phyloP scores from a whole-genome alignment of 495 filamentous ascomycete genomes.

The Ascodesmis nigricans region DNA sequence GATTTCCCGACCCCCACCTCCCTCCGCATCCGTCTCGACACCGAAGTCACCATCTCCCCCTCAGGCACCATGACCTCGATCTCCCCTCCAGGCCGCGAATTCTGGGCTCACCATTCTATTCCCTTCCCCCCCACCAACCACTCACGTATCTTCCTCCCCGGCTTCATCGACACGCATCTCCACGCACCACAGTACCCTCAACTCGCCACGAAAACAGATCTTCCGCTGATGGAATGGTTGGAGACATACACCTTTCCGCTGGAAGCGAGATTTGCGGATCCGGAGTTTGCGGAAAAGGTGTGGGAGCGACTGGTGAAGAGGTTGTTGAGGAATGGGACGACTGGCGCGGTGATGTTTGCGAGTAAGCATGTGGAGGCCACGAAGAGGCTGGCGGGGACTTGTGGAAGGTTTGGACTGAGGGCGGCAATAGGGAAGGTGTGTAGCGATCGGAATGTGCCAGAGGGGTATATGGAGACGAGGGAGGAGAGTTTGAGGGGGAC shows the following conservation, averaged over 20 bases:
- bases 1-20: constrained; percentile 10
- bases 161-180: neutral
- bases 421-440: constrained; percentile 45
- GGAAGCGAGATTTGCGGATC: constrained; percentile 35
- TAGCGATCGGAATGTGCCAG: constrained; percentile 39
- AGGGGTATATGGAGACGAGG: constrained; percentile 34
- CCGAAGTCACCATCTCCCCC: constrained; percentile 4
- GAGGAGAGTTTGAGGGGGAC: constrained; percentile 31
- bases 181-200: constrained; percentile 13
- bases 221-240: constrained; percentile 18
- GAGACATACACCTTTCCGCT: constrained; percentile 34
- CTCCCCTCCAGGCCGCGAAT: too few species aligned
- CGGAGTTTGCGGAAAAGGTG: constrained; percentile 29
- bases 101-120: too few species aligned
- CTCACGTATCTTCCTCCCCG: neutral
- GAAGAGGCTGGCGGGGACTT: constrained; percentile 36
- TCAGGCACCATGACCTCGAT: constrained; percentile 7
- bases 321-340: constrained; percentile 39
- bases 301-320: constrained; percentile 34
- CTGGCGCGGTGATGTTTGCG: constrained; percentile 43
- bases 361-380: constrained; percentile 36
- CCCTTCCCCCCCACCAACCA: too few species aligned
- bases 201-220: constrained; percentile 16
- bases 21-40: constrained; percentile 9
- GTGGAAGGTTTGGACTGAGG: constrained; percentile 34